These are phyloP conservation scores for Orychophragmus violaceus DNA, from an alignment of 345 rosid genomes.

Conservation along the genomic window DNA sequence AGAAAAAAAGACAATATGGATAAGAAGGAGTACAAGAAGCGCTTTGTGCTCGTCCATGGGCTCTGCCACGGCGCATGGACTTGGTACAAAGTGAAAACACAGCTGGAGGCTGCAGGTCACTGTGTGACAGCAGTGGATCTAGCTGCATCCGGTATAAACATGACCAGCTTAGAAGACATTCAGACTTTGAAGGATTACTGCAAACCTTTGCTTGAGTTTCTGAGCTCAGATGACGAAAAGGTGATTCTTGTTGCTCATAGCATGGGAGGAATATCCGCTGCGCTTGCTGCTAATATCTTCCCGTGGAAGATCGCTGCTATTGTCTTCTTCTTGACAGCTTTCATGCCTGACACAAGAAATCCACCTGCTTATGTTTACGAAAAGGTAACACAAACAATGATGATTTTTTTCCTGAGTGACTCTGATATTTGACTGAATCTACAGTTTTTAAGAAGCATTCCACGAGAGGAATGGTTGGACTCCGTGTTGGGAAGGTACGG, in stretches of 20 bases:
- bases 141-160: conserved; percentile 27
- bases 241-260: too few species aligned
- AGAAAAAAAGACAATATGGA: conserved; percentile 9
- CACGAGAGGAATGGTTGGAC: neutral
- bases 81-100: conserved; percentile 35
- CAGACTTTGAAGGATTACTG: conserved; percentile 6
- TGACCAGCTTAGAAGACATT: conserved; percentile 23
- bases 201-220: conserved; percentile 20
- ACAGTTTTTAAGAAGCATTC: neutral
- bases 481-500: neutral
- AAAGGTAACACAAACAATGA: conserved; percentile 1
- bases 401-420: neutral
- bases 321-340: conserved; percentile 18
- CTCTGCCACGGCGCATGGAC: conserved; percentile 33
- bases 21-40: neutral
- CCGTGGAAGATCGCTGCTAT: neutral
- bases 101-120: conserved; percentile 29
- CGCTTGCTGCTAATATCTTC: conserved; percentile 37
- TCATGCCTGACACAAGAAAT: conserved; percentile 27
- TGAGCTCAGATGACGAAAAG: conserved; percentile 9
- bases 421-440: neutral
- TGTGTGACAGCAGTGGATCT: conserved; percentile 34
- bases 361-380: conserved; percentile 16
- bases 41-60: conserved; percentile 35
- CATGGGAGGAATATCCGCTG: conserved; percentile 44